Conservation (phyloP, 2,329 filamentous ascomycete genomes). For the Aschersonia sp. region DNA sequence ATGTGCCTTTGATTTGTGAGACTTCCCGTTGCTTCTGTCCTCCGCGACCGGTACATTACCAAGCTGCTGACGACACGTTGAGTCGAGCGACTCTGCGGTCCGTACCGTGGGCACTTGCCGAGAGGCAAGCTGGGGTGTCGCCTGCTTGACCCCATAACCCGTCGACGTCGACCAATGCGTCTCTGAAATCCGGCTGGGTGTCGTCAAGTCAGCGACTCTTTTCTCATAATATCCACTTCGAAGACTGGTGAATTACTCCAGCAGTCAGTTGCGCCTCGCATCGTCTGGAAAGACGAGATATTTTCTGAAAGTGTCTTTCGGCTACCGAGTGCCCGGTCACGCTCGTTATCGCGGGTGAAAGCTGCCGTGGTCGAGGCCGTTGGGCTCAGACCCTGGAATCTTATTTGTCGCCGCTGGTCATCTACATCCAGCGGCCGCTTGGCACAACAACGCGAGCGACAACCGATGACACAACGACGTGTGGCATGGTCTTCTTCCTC, state of each 20-base stretch:
- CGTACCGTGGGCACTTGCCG: background rate
- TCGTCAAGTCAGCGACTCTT: background rate
- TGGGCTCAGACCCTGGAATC: background rate
- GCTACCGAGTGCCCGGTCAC: background rate
- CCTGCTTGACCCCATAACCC: background rate
- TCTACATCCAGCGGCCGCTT: background rate
- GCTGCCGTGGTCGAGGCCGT: background rate
- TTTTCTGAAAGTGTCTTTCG: background rate
- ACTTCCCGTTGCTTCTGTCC: background rate
- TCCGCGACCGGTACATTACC: background rate
- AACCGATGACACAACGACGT: too few species aligned
- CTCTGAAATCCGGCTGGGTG: too few species aligned
- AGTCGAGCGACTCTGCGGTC: background rate
- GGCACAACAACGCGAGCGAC: background rate
- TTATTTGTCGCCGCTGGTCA: background rate
- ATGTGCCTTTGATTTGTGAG: background rate
- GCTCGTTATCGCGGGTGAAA: background rate
- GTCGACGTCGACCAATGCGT: background rate
- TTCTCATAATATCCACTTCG: background rate
- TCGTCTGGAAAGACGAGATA: too few species aligned
- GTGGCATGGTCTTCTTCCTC: too few species aligned
- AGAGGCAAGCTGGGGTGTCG: background rate
- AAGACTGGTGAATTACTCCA: too few species aligned
- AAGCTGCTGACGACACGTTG: background rate
- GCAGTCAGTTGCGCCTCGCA: too few species aligned